Base-by-base conservation (phyloP, 2,329 filamentous ascomycete species). In the Fusarium equiseti region DNA sequence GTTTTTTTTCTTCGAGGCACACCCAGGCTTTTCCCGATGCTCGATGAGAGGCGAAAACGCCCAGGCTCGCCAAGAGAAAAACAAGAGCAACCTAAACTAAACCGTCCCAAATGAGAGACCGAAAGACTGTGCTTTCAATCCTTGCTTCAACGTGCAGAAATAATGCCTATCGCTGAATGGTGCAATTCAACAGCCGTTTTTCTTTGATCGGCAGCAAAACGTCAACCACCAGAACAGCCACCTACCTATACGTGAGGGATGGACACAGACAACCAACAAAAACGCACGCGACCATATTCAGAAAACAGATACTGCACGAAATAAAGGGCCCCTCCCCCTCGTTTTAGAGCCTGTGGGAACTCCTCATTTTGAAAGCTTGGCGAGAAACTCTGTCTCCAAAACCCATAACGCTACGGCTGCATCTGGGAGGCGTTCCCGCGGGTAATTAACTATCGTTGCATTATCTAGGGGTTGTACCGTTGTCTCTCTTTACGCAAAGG, bases 261-360 rank as follows among this genome's bases (percentile, higher is more conserved):
- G 46, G 29, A 43, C 26, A 61, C 24, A 57, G 22, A 56, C 18
- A 38, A 35, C 32, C 8, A 38, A 38, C 27, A 27, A 27, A 27
- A 11, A 63, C 63, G 66, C 67, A 70, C 66, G 62, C 63, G 62
- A 70, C 67, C 66, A 70, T 15, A 58, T 67, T 45, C 48, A 70
- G 61, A 62, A 52, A 59, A 45, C 12, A 64, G 61, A 45, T 24
- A 26, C 20, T 50, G 50, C 45, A 59, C 32, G 45, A 58, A 35
- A 64, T 64, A 53, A 66, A 49, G 44, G 26, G 57, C 57, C 62
- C 55, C 59, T 62, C 52, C 68, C 63, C 62, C 62, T 62, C 63
- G 32, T 61, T 56, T 67, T 49, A 42, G 43, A 59, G 43, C 32
- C 48, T 49, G 46, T 59, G 31, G 43, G 53, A 59, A 55, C 18